Conservation (phyloP, 2,329 filamentous ascomycete species). For the Allantophomopsis lycopodina region DNA sequence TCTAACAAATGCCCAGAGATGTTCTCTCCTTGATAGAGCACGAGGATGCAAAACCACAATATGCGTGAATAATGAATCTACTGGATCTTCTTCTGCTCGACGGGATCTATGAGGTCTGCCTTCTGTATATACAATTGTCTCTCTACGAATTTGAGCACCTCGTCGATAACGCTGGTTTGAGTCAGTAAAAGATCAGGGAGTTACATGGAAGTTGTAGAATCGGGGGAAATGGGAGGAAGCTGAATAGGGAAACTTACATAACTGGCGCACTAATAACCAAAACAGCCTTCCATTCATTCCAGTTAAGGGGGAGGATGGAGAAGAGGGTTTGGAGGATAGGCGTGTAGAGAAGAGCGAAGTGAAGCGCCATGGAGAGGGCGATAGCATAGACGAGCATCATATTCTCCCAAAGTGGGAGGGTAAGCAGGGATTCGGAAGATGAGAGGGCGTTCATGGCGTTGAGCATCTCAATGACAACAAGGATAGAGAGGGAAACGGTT, state of each 20-base stretch:
- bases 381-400: constrained; percentile 98
- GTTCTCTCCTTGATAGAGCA: no score
- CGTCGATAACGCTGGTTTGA: constrained; percentile 43
- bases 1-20: no score
- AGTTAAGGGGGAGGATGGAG: constrained; percentile 77
- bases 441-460: constrained; percentile 98
- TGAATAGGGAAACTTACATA: constrained; percentile 47
- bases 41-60: no score
- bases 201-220: not conserved
- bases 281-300: constrained; percentile 86
- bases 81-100: constrained; percentile 12
- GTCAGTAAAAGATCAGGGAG: constrained; percentile 5
- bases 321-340: constrained; percentile 83
- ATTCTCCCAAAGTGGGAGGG: constrained; percentile 93
- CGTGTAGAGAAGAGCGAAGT: constrained; percentile 87
- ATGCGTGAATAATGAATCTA: no score
- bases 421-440: constrained; percentile 86
- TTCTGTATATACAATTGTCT: constrained; percentile 30
- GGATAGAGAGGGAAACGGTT: constrained; percentile 79
- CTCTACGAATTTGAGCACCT: constrained; percentile 51
- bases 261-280: constrained; percentile 80
- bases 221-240: not conserved
- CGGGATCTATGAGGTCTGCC: constrained; percentile 8
- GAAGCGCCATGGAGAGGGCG: constrained; percentile 78
- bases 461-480: constrained; percentile 98